phyloP scores from a whole-genome alignment of 2,329 filamentous ascomycete species.

The Hirsutella thompsonii region DNA sequence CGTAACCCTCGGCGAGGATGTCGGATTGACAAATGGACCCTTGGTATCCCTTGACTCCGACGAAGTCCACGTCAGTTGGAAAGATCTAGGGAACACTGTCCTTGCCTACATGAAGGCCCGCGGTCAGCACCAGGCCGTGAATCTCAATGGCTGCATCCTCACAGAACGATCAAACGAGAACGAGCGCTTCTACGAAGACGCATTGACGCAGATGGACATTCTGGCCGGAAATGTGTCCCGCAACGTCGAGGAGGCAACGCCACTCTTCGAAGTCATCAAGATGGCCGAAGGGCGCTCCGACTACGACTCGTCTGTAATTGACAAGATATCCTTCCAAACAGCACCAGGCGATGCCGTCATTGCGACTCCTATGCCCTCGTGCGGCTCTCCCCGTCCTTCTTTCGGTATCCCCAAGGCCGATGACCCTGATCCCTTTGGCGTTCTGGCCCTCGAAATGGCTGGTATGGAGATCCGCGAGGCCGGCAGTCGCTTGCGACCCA shows the following conservation, averaged over 20 bases:
- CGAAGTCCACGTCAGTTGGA: constrained; percentile 37
- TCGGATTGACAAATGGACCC: constrained; percentile 65
- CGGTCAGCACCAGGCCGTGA: constrained; percentile 40
- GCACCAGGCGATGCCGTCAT: constrained; percentile 63
- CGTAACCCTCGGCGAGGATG: constrained; percentile 70
- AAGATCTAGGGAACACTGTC: constrained; percentile 40
- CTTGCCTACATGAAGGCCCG: constrained; percentile 46
- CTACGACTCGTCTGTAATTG: constrained; percentile 55
- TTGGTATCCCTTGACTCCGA: constrained; percentile 42
- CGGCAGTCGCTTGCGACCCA: constrained; percentile 55
- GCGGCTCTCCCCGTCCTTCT: constrained; percentile 26
- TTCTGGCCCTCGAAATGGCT: constrained; percentile 80
- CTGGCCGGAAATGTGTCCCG: constrained; percentile 43
- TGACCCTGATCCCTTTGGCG: constrained; percentile 86
- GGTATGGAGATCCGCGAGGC: constrained; percentile 85
- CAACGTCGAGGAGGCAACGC: constrained; percentile 38
- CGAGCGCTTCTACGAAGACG: constrained; percentile 41
- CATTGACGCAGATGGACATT: constrained; percentile 41
- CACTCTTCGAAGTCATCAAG: constrained; percentile 72
- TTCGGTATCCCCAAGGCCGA: constrained; percentile 71
- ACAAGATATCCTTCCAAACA: constrained; percentile 48
- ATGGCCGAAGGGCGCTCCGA: constrained; percentile 74
- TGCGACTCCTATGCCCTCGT: constrained; percentile 27
- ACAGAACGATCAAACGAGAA: constrained; percentile 46
- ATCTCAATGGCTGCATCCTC: constrained; percentile 42